Evolutionary conservation across 1,284 basidiomycete genomes (phyloP).

Genomic region (Ganoderma meredithae): DNA sequence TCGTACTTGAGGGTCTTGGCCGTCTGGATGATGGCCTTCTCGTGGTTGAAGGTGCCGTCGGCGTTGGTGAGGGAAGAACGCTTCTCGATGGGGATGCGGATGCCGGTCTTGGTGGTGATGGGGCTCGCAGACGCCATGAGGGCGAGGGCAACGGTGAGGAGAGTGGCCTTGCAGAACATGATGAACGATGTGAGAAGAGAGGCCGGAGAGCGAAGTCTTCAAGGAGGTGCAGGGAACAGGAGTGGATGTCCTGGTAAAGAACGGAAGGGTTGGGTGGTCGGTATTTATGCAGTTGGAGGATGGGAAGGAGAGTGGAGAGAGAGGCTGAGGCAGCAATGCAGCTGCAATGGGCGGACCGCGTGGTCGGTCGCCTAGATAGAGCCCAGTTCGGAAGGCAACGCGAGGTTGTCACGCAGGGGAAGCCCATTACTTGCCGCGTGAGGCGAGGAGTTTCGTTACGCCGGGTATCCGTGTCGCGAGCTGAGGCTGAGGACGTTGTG

Average conservation of each 20-base stretch:
- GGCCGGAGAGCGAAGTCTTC: slow-evolving; percentile 20
- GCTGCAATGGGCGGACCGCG: background rate
- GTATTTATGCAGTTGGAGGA: slow-evolving; percentile 3
- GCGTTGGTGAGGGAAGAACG: slow-evolving; percentile 32
- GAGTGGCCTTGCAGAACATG: slow-evolving; percentile 39
- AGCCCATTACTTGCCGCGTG: background rate
- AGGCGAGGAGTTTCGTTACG: background rate
- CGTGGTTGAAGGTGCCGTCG: slow-evolving; percentile 37
- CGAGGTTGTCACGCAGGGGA: background rate
- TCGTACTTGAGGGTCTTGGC: slow-evolving; percentile 35
- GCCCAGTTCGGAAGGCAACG: too few species aligned
- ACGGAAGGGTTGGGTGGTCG: slow-evolving; percentile 7
- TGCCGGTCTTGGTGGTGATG: slow-evolving; percentile 25
- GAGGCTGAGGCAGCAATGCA: background rate
- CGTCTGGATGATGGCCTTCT: slow-evolving; percentile 32
- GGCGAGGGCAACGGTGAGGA: slow-evolving; percentile 35
- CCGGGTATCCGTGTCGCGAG: background rate
- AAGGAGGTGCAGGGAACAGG: slow-evolving; percentile 20
- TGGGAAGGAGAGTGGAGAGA: background rate
- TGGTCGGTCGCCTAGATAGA: slow-evolving; percentile 6
- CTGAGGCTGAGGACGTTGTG: background rate
- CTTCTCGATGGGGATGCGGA: slow-evolving; percentile 33
- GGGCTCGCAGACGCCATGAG: slow-evolving; percentile 35
- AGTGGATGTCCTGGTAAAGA: slow-evolving; percentile 25
- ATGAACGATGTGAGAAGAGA: slow-evolving; percentile 16